phyloP scores from a whole-genome alignment of 1,284 basidiomycete species.

The Moesziomyces globuligerus region DNA sequence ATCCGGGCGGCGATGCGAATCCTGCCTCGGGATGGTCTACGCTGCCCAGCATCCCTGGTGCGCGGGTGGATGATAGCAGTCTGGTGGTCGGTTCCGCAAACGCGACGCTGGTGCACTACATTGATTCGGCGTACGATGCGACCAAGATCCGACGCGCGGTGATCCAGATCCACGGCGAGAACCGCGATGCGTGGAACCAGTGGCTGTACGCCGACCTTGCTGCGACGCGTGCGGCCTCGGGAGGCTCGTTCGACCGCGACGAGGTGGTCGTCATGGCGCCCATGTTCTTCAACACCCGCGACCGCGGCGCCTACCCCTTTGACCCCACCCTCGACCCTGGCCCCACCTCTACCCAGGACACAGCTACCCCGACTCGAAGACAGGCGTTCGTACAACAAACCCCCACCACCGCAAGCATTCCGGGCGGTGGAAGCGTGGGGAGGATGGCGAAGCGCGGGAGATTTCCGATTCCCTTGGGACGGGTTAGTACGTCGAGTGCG shows the following conservation, averaged over 20 bases:
- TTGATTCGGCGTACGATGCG: constrained; percentile 44
- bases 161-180: constrained; percentile 61
- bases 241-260: constrained; percentile 46
- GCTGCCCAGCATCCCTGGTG: constrained; percentile 49
- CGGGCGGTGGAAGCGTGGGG: neutral
- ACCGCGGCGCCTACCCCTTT: constrained; percentile 56
- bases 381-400: neutral
- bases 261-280: constrained; percentile 61
- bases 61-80: constrained; percentile 54
- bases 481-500: constrained; percentile 25
- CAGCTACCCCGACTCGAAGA: constrained; percentile 2
- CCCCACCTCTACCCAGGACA: constrained; percentile 15
- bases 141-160: constrained; percentile 56
- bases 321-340: constrained; percentile 14
- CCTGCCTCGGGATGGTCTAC: constrained; percentile 41
- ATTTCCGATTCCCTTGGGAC: constrained; percentile 13
- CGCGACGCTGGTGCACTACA: constrained; percentile 50
- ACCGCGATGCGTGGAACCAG: constrained; percentile 62
- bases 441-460: neutral
- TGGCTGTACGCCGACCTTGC: constrained; percentile 58
- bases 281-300: constrained; percentile 51
- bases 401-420: too few species aligned
- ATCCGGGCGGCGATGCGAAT: constrained; percentile 32
- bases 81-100: constrained; percentile 37
- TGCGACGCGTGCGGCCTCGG: constrained; percentile 33